Evolutionary conservation across 1,139 yeast species (phyloP), one percentile per base, ranked within the genome.

Genomic region (Yamadazyma kanchanaburiensis): DNA sequence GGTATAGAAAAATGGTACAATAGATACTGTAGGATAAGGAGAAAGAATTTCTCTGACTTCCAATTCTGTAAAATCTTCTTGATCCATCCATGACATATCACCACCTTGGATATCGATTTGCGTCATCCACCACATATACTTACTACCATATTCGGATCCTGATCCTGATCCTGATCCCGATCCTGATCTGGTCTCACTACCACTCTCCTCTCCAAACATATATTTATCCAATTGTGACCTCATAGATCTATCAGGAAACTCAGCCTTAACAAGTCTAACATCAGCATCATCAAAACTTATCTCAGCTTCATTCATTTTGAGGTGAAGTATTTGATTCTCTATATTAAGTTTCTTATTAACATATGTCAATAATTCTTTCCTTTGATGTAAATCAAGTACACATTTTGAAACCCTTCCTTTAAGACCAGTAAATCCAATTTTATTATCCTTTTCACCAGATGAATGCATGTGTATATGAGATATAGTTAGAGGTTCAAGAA

Each of bases 261-360:
- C 55, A 0, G 91, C 95, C 28, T 74, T 68, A 2, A 88, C 47
- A 3, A 86, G 71, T 29, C 96, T 65, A 15, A 89, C 58, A 52
- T 89, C 96, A 5, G 88, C 78, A 17, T 70, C 71, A 21, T 71
- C 68, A 34, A 84, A 73, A 44, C 82, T 86, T 22, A 87, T 68
- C 46, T 86, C 91, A 4, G 91, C 96, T 35, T 75, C 68, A 42
- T 80, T 76, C 72, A 89, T 76, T 45, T 79, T 78, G 64, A 88
- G 70, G 32, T 71, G 75, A 50, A 73, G 64, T 2, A 75, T 53
- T 34, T 66, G 67, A 34, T 74, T 73, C 40, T 79, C 73, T 17
- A 79, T 70, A 32, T 78, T 72, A 30, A 80, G 64, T 19, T 71
- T 67, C 29, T 74, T 66, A 40, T 79, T 80, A 20, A 74, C 69